These are phyloP conservation scores for Radiomyces spectabilis DNA, from an alignment of 192 early-diverging fungal species.

Conservation along the genomic window DNA sequence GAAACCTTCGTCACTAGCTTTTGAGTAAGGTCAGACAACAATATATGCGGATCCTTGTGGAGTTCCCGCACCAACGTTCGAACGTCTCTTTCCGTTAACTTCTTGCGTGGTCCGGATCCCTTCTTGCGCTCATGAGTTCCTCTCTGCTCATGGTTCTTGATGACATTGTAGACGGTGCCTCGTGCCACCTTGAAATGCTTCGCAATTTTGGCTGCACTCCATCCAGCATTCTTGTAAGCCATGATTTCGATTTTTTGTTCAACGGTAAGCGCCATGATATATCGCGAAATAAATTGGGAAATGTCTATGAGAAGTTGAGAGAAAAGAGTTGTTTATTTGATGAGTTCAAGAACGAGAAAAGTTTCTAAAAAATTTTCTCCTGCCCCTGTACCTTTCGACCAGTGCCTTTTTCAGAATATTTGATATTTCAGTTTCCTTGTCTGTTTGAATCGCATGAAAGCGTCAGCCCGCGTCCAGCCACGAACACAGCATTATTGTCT, in stretches of 20 bases:
- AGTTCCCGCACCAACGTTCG: neutral
- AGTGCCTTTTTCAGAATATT: no score
- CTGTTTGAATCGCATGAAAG: no score
- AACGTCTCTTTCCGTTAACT: neutral
- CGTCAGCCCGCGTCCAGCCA: no score
- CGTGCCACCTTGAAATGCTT: neutral
- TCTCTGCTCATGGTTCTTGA: neutral
- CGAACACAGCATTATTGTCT: no score
- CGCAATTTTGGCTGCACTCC: neutral
- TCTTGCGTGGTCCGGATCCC: neutral
- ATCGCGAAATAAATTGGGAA: no score
- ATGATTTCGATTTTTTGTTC: neutral
- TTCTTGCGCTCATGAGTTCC: neutral
- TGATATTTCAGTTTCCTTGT: no score
- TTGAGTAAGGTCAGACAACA: neutral
- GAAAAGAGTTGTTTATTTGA: no score
- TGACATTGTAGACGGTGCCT: neutral
- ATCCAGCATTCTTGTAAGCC: neutral
- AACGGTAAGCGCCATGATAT: neutral
- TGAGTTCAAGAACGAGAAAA: no score
- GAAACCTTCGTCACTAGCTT: neutral
- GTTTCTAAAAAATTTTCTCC: no score
- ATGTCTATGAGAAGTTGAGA: no score
- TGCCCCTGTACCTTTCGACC: no score
- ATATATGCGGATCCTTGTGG: neutral